Base-by-base conservation (phyloP, 2,329 filamentous ascomycete genomes). In the Sclerotinia glacialis region DNA sequence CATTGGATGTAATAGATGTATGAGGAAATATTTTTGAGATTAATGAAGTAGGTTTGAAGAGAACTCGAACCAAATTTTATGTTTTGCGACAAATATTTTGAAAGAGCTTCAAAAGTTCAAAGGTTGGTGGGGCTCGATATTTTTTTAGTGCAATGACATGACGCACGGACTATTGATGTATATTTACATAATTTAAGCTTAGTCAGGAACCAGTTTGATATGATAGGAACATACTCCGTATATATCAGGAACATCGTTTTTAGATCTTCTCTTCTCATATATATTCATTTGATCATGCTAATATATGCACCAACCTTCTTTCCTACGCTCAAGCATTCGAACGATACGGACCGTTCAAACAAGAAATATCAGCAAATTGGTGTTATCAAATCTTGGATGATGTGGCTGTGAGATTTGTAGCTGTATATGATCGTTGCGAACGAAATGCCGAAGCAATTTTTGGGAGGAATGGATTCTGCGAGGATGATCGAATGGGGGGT, bases 41-140 rank as follows among this genome's bases (percentile, higher is more conserved):
- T 9, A 23, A 28, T 49, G 28, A 61, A 49, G n/a, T 50, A 23
- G 31, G 50, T 50, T 14, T 31, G 18, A 28, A 50, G 11, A 64
- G 6, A 18, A 31, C 31, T 9, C 3, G 21, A 16, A 64, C 50
- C 31, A 49, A 61, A 40, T 40, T 61, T 37, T 37, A 61, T 61
- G 8, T 40, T 59, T 34, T 47, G 55, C 56, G 44, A 60, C 28
- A 60, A 37, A 49, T 46, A 59, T 59, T 59, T 59, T 59, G 21
- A 34, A 49, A 60, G 37, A 40, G 44, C 42, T 47, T 60, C 42
- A 49, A 61, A 56, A 6, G 34, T 56, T 56, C 34, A 56, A 56
- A 56, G 5, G n/a, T 14, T 23, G 21, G 58, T 61, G 58, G 58
- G 58, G 28, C 28, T 8, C 42, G 42, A 47, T 44, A 23, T 60